These are phyloP conservation scores for Fusarium pseudograminearum DNA, from an alignment of 2,329 filamentous ascomycete species.

Conservation along the genomic window DNA sequence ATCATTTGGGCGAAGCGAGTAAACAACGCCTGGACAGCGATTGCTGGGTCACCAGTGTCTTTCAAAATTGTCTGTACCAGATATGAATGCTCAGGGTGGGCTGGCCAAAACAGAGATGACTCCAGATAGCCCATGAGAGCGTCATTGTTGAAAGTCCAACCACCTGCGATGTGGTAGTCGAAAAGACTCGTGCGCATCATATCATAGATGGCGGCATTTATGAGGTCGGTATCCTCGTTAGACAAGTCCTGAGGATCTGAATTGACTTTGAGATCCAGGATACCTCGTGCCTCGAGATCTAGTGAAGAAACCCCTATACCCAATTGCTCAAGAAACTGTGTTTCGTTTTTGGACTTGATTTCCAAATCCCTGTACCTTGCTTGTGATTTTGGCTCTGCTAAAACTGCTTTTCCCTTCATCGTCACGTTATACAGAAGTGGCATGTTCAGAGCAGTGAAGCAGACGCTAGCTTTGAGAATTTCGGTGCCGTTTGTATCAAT, in stretches of 20 bases:
- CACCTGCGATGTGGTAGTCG: not conserved
- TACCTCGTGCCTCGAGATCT: not conserved
- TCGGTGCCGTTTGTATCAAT: not conserved
- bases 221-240: fast-evolving
- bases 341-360: not conserved
- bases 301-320: not conserved
- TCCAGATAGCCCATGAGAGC: not conserved
- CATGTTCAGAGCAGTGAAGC: not conserved
- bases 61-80: conserved; percentile 18
- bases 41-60: conserved; percentile 11
- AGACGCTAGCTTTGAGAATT: not conserved
- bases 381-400: not conserved
- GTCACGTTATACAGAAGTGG: conserved; percentile 15
- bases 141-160: conserved; percentile 1
- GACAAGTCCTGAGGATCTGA: not conserved
- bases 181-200: not conserved
- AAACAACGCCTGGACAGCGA: not conserved
- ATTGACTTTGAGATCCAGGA: not conserved
- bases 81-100: conserved; percentile 11
- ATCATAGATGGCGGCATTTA: not conserved
- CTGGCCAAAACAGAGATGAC: not conserved
- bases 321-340: not conserved
- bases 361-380: not conserved
- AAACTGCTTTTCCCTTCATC: conserved; percentile 1
- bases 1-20: conserved; percentile 29